phyloP scores from a whole-genome alignment of 305 asterid species.

The Plantago coronopus region DNA sequence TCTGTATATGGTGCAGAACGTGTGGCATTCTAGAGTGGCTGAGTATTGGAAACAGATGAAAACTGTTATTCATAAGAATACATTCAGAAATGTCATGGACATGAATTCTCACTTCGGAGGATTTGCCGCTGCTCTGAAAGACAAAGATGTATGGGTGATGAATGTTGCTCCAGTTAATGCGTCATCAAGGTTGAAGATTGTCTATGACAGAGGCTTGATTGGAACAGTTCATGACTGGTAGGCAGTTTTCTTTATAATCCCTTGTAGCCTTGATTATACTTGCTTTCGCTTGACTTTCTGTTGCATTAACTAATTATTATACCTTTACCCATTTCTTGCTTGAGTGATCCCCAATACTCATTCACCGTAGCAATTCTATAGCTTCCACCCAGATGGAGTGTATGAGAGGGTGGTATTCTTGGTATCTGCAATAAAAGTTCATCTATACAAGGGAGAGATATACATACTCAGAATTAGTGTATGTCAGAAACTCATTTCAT shows the following conservation, averaged over 20 bases:
- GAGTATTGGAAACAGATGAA: constrained; percentile 85
- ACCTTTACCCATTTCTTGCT: no score
- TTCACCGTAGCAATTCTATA: no score
- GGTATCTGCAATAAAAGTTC: no score
- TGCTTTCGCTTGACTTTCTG: no score
- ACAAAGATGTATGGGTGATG: constrained; percentile 93
- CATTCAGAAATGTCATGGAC: constrained; percentile 88
- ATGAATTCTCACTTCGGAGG: constrained; percentile 90
- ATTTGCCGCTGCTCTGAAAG: constrained; percentile 72
- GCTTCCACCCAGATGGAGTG: no score
- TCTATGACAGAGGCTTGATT: constrained; percentile 81
- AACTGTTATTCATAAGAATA: constrained; percentile 47
- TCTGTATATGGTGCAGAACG: constrained; percentile 41
- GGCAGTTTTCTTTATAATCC: constrained; percentile 4
- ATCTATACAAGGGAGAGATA: no score
- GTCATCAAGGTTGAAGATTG: constrained; percentile 56
- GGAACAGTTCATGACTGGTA: constrained; percentile 91
- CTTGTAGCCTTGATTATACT: constrained; percentile 9
- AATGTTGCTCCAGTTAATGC: constrained; percentile 73
- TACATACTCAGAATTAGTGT: no score
- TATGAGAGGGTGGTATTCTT: no score
- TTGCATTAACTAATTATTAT: no score
- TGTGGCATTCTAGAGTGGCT: constrained; percentile 66
- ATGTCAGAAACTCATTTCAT: no score
- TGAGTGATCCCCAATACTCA: no score